Conservation (phyloP, 768 basidiomycete species). For the Boletellus ananiceps region DNA sequence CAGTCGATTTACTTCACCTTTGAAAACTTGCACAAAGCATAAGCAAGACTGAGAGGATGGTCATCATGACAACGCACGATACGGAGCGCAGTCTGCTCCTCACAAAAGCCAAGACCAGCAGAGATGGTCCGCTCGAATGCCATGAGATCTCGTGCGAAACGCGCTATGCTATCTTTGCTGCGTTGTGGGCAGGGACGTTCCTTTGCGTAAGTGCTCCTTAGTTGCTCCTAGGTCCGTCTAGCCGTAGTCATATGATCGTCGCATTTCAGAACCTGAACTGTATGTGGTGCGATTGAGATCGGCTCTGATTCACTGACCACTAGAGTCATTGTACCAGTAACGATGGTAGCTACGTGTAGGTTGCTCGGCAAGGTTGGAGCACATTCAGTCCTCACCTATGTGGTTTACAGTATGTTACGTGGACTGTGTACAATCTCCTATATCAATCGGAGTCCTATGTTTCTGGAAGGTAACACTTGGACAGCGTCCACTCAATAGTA, state of each 20-base stretch:
- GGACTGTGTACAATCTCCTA: too few relatives aligned
- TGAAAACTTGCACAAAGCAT: too few relatives aligned
- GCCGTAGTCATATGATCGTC: background rate
- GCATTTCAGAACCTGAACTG: conserved; percentile 10
- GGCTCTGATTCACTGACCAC: background rate
- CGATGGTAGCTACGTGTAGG: conserved; percentile 23
- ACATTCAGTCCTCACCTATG: background rate
- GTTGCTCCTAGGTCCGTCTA: background rate
- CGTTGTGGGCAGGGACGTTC: conserved; percentile 67
- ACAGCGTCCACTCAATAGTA: too few relatives aligned
- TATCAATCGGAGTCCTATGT: too few relatives aligned
- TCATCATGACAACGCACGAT: conserved; percentile 1
- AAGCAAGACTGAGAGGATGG: too few relatives aligned
- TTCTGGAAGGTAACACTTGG: too few relatives aligned
- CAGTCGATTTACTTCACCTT: too few relatives aligned
- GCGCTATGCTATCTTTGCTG: conserved; percentile 59
- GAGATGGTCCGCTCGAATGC: conserved; percentile 38
- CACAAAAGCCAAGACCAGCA: background rate
- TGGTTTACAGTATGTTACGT: too few relatives aligned
- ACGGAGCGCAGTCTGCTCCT: conserved; percentile 30
- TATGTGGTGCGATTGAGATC: background rate
- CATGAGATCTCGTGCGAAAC: conserved; percentile 54
- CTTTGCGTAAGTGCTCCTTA: conserved; percentile 50
- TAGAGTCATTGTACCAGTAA: conserved; percentile 7
- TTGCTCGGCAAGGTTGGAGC: background rate